A percentile compares a stretch with the other conserved stretches of the same genome.
Conservation (phyloP, 2,329 filamentous ascomycete genomes). For the Pseudopithomyces maydicus region DNA sequence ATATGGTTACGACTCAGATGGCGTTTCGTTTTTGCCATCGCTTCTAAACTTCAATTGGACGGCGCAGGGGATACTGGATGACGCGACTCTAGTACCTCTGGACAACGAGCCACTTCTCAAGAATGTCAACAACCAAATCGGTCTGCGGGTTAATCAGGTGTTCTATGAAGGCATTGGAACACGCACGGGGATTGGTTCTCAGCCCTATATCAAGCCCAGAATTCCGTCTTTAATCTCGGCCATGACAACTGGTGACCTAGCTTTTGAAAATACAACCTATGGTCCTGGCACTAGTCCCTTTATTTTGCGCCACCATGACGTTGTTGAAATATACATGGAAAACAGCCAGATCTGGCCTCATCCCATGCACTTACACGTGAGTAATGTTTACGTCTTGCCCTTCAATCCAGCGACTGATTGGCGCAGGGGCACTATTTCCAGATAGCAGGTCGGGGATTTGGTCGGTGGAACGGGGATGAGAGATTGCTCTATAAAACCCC, state of each 20-base stretch:
- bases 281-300: conserved; percentile 57
- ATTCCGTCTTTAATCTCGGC: conserved; percentile 80
- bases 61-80: conserved; percentile 62
- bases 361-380: conserved; percentile 48
- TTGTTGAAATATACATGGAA: conserved; percentile 46
- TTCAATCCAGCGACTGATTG: not conserved
- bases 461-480: conserved; percentile 49
- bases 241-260: conserved; percentile 60
- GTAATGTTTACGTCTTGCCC: not conserved
- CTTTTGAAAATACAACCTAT: conserved; percentile 53
- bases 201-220: conserved; percentile 72
- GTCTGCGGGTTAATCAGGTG: conserved; percentile 63
- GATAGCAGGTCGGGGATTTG: conserved; percentile 49
- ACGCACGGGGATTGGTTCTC: conserved; percentile 57
- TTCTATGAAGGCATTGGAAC: conserved; percentile 64
- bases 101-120: conserved; percentile 66
- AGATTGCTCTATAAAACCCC: conserved; percentile 45
- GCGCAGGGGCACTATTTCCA: conserved; percentile 52
- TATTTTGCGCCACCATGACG: conserved; percentile 39
- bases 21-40: not conserved
- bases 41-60: not conserved
- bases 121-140: conserved; percentile 65
- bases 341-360: conserved; percentile 44
- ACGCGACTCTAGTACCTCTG: conserved; percentile 70
- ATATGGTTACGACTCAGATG: not conserved